phyloP scores from a whole-genome alignment of 1,139 yeast genomes.

The Hyphopichia pseudoburtonii region DNA sequence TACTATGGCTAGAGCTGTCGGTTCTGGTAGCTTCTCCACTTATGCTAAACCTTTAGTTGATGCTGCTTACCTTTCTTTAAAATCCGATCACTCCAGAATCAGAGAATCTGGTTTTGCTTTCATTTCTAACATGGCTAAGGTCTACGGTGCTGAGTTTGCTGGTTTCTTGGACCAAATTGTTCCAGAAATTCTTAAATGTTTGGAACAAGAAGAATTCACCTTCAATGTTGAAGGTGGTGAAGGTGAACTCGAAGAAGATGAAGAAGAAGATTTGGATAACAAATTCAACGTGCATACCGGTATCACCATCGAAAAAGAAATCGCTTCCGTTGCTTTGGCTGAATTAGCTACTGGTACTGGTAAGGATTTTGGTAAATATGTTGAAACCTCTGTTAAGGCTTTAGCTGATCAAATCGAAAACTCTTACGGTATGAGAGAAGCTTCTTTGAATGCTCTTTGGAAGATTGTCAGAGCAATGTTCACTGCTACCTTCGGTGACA shows the following conservation, averaged over 20 bases:
- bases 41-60: slow-evolving; percentile 88
- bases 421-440: slow-evolving; percentile 89
- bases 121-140: slow-evolving; percentile 91
- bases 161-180: slow-evolving; percentile 80
- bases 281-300: slow-evolving; percentile 89
- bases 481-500: slow-evolving; percentile 51
- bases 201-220: slow-evolving; percentile 79
- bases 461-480: slow-evolving; percentile 74
- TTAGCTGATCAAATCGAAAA: slow-evolving; percentile 76
- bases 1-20: slow-evolving; percentile 95
- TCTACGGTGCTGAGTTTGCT: slow-evolving; percentile 86
- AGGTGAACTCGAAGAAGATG: slow-evolving; percentile 36
- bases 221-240: slow-evolving; percentile 44
- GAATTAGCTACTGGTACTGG: slow-evolving; percentile 89
- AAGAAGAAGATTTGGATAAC: slow-evolving; percentile 62
- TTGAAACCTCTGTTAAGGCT: slow-evolving; percentile 66
- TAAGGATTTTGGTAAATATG: slow-evolving; percentile 72
- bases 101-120: slow-evolving; percentile 97
- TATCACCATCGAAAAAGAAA: slow-evolving; percentile 94
- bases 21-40: slow-evolving; percentile 80
- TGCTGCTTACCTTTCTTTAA: slow-evolving; percentile 80
- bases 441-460: slow-evolving; percentile 83
- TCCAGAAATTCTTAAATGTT: slow-evolving; percentile 80
- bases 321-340: slow-evolving; percentile 89
- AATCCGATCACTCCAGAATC: slow-evolving; percentile 77